Percentiles rank a stretch among this genome's conserved stretches.
phyloP scores from a whole-genome alignment of 768 basidiomycete genomes.

The Glaciozyma antarctica region DNA sequence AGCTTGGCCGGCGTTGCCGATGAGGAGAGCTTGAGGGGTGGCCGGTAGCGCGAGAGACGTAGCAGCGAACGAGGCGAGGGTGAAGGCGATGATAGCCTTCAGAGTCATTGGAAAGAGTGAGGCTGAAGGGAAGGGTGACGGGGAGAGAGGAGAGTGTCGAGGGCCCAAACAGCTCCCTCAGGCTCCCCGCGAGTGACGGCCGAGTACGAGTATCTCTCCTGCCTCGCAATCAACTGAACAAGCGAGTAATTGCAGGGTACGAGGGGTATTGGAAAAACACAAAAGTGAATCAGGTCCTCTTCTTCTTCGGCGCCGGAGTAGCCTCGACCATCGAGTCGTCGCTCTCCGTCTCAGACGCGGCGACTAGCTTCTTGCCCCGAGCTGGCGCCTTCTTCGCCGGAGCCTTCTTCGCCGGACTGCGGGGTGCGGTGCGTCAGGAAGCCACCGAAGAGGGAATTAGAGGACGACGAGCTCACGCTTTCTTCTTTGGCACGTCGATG shows the following conservation, averaged over 20 bases:
- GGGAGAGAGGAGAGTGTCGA: too few relatives aligned
- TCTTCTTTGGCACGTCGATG: constrained; percentile 13
- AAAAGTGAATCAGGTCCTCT: background rate
- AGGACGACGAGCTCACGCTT: background rate
- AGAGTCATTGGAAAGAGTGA: too few relatives aligned
- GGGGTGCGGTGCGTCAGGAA: background rate
- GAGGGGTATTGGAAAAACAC: background rate
- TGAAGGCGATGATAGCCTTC: too few relatives aligned
- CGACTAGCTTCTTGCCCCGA: constrained; percentile 13
- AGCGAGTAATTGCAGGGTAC: too few relatives aligned
- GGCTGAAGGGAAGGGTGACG: too few relatives aligned
- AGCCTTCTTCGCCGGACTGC: constrained; percentile 6
- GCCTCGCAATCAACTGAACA: too few relatives aligned
- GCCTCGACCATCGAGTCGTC: constrained; percentile 6
- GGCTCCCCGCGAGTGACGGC: too few relatives aligned
- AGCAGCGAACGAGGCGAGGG: too few relatives aligned
- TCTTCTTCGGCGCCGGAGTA: constrained; percentile 4
- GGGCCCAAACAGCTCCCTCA: too few relatives aligned
- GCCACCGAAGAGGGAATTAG: background rate
- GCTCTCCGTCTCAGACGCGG: constrained; percentile 1
- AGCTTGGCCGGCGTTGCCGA: constrained; percentile 35
- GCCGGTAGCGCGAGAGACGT: too few relatives aligned
- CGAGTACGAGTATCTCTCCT: too few relatives aligned
- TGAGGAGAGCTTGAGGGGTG: too few relatives aligned
- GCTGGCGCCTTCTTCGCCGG: constrained; percentile 8